Evolutionary conservation across 331 rosid genomes (phyloP), one percentile per base, ranked within the genome.

Genomic region (Rhamnella rubrinervis): DNA sequence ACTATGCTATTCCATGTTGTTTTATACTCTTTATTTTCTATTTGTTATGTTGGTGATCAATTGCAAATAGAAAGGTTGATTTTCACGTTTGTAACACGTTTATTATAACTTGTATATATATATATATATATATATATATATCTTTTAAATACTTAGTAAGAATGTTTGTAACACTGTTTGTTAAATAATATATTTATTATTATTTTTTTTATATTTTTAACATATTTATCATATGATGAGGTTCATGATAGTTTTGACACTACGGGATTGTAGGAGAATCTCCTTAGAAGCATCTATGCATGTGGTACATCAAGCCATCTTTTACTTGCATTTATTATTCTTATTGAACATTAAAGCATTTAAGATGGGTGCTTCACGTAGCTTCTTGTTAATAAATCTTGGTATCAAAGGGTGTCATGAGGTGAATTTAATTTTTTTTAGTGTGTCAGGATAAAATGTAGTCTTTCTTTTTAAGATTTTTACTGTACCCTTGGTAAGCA

Each of bases 241-340:
- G 89, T 89, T 77, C 71, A 50, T 63, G 96, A 87, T 4, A 85
- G 85, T 76, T 88, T 85, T 66, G 93, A 85, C 72, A 72, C 77
- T 40, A 88, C 85, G 93, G 93, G 90, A 40, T 70, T 89, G 89
- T 86, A 89, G 68, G 96, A 89, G 83, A 89, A 89, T 68, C 92
- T 89, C 58, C 87, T 87, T 19, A 85, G 92, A 69, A 91, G 92
- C 40, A 87, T 89, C 50, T 89, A 87, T 83, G 93, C 96, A 17
- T 85, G 85, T 66, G 91, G 96, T 89, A 78, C 68, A 66, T 71
- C 41, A 21, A 46, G 61, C 23, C 13, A 35, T 60, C 57, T 65
- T 51, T 14, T 21, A 47, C 55, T 6, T 44, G 4, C 56, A 1
- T 39, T 4, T 59, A n/a, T 9, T 38, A 7, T 3, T 14, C 40